Base-by-base conservation (phyloP, 768 basidiomycete species). In the Saitozyma sp. region DNA sequence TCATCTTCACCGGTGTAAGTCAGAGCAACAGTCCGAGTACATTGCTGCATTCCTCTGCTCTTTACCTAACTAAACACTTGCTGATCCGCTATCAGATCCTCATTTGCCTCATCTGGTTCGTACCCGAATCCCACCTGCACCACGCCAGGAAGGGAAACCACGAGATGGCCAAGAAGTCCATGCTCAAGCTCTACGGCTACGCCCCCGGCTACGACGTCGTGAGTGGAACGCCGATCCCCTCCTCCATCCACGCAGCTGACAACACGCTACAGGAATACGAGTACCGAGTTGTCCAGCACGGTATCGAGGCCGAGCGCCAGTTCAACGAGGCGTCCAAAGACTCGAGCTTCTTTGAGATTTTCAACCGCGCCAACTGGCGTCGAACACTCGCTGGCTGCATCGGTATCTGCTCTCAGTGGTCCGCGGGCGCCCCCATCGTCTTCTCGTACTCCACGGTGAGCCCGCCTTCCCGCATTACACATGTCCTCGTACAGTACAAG, bases 1-100 rank as follows among this genome's bases (percentile, higher is more conserved):
- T 66, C 55, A 38, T 66, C n/a, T 63, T 69, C 58, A 66, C 61
- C 61, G 68, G 68, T 17, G 63, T 67, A 43, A 57, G 64, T 29
- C 29, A 2, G 29, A 29, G 5, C 29, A 5, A 29, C 29, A 29
- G 29, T 5, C 2, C 29, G 29, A 29, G 29, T 29, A 29, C 29
- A 29, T 29, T 29, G 5, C 29, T 29, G 29, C 5, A 29, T 29
- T 29, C 5, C 29, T 29, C 29, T 29, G 29, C 2, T 29, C 5
- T 29, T 5, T 29, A 29, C 5, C 29, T 5, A 2, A 29, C 29
- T n/a, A 59, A 9, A 14, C 40, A 17, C 8, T 11, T 51, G 40
- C 56, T 58, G 11, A 68, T 54, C 40, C 51, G 46, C 38, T 61
- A 50, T 50, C 40, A 46, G 45, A 49, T 69, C 55, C 40, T 57